A percentile compares a stretch with the other conserved stretches of the same genome.
Evolutionary conservation across 169 alveolate genomes (phyloP).

Genomic region (Babesia ovata): DNA sequence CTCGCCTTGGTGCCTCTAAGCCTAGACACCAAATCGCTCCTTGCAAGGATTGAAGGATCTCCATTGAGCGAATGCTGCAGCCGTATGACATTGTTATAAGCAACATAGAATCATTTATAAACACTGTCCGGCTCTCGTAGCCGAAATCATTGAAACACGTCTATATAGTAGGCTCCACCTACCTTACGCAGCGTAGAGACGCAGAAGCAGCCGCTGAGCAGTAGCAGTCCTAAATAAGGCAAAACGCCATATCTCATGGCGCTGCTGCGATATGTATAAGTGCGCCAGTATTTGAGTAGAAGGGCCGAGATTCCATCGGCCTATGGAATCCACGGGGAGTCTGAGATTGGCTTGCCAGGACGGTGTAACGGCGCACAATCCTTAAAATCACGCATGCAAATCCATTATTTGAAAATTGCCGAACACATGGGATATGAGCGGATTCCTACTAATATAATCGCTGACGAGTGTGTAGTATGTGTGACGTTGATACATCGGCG

Average conservation of each 20-base stretch:
- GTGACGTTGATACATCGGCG: neutral
- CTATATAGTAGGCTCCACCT: neutral
- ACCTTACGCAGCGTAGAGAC: conserved; percentile 9
- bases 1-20: neutral
- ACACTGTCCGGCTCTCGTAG: neutral
- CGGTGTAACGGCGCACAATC: no score
- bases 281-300: neutral
- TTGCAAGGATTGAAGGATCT: neutral
- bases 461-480: neutral
- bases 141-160: neutral
- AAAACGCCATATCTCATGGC: conserved; percentile 30
- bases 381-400: no score
- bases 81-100: neutral
- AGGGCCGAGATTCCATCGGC: neutral
- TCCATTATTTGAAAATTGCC: no score
- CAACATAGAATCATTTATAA: neutral
- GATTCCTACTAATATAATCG: no score
- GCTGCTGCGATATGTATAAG: conserved; percentile 6
- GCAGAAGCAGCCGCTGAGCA: neutral
- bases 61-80: conserved; percentile 42
- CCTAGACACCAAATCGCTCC: conserved; percentile 8
- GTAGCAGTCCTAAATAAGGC: neutral
- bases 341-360: neutral
- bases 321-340: neutral
- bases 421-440: no score